These are phyloP conservation scores for Colletotrichum scovillei DNA, from an alignment of 2,329 filamentous ascomycete species.

Conservation along the genomic window DNA sequence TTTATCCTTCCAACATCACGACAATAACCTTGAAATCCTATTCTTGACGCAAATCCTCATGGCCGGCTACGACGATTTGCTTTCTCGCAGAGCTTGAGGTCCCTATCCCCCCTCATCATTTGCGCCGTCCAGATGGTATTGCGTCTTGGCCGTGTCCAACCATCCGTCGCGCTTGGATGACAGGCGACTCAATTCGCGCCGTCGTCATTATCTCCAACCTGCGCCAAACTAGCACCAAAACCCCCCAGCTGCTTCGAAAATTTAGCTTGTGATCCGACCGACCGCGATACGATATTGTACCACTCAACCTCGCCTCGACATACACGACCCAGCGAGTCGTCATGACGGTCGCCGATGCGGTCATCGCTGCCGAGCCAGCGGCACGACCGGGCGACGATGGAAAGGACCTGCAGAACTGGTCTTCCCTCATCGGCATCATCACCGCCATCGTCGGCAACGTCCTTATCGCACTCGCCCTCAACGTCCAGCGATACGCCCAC, in stretches of 20 bases:
- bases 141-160: slow-evolving; percentile 21
- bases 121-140: slow-evolving; percentile 34
- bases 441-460: slow-evolving; percentile 94
- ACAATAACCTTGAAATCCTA: background rate
- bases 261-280: slow-evolving; percentile 1
- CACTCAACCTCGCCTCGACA: background rate
- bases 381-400: slow-evolving; percentile 46
- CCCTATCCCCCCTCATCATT: background rate
- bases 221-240: slow-evolving; percentile 18
- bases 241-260: background rate
- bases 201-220: slow-evolving; percentile 27
- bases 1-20: background rate
- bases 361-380: slow-evolving; percentile 30
- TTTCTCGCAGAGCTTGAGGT: background rate
- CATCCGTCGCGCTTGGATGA: slow-evolving; percentile 32
- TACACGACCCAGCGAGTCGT: slow-evolving; percentile 3
- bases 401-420: slow-evolving; percentile 77
- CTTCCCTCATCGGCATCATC: slow-evolving; percentile 92
- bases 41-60: slow-evolving; percentile 28
- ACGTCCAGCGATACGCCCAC: slow-evolving; percentile 96
- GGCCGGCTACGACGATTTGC: slow-evolving; percentile 29
- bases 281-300: background rate
- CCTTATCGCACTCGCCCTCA: slow-evolving; percentile 93
- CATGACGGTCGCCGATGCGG: slow-evolving; percentile 19
- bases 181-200: slow-evolving; percentile 20